A percentile compares a stretch with the other conserved stretches of the same genome.
Evolutionary conservation across 371 early-diverging fungal species (phyloP).

Genomic region (Parasitella parasitica): DNA sequence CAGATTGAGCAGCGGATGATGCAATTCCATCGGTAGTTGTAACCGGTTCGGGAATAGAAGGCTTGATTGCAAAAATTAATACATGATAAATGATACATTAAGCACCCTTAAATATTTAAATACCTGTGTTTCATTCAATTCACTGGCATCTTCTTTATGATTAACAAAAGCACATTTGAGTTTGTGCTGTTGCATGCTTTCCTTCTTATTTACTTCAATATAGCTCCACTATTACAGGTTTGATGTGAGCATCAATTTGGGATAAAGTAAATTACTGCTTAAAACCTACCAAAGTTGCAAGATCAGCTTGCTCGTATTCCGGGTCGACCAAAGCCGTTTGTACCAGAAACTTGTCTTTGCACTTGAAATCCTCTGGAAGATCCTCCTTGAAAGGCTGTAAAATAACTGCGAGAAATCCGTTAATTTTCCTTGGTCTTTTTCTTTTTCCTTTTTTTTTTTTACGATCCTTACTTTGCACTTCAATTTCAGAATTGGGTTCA

Average conservation of each 20-base stretch:
- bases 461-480: constrained; percentile 70
- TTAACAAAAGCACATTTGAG: constrained; percentile 58
- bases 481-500: constrained; percentile 67
- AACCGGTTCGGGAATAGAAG: constrained; percentile 11
- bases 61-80: not conserved
- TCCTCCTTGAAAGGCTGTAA: constrained; percentile 90
- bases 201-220: constrained; percentile 51
- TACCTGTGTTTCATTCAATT: not conserved
- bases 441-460: not conserved
- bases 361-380: constrained; percentile 75
- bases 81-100: not conserved
- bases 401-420: constrained; percentile 53
- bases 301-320: constrained; percentile 51
- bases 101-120: not conserved
- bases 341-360: constrained; percentile 94
- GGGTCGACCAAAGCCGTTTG: constrained; percentile 81
- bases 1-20: not conserved
- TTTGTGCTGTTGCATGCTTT: constrained; percentile 62
- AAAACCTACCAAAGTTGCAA: constrained; percentile 44
- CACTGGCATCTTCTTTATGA: constrained; percentile 5
- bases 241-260: too few relatives aligned
- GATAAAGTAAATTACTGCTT: not conserved
- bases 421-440: not conserved
- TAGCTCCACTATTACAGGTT: constrained; percentile 51
- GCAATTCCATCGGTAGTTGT: constrained; percentile 11